Evolutionary conservation across 1,284 basidiomycete genomes (phyloP).

Genomic region (Rhodotorula sp.): DNA sequence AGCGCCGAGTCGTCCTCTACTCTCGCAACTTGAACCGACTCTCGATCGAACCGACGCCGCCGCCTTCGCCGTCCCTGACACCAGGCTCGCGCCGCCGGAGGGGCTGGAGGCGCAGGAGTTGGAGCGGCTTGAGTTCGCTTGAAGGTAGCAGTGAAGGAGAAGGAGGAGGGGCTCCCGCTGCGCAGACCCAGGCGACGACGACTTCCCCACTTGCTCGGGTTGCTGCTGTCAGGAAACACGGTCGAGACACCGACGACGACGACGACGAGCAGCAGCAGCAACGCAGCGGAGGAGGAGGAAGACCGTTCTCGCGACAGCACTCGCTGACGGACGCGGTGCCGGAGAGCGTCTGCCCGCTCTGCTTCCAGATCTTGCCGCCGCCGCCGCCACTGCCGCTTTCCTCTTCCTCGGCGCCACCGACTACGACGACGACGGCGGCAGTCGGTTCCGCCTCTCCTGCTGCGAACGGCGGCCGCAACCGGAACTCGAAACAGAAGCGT

Average conservation of each 20-base stretch:
- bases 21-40: slow-evolving; percentile 10
- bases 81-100: neutral
- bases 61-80: neutral
- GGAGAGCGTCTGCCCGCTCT: slow-evolving; percentile 22
- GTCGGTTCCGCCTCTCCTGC: neutral
- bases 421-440: too few relatives aligned
- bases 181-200: neutral
- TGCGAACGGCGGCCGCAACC: neutral
- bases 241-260: neutral
- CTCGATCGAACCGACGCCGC: slow-evolving; percentile 7
- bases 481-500: too few relatives aligned
- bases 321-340: neutral
- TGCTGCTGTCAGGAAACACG: neutral
- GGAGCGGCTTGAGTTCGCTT: neutral
- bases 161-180: neutral
- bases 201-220: slow-evolving; percentile 1
- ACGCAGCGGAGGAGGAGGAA: too few relatives aligned
- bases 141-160: neutral
- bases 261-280: neutral
- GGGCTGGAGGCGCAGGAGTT: neutral
- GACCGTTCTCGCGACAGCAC: neutral
- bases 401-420: neutral
- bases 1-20: slow-evolving; percentile 27
- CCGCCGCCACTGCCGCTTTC: too few relatives aligned
- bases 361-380: slow-evolving; percentile 15